Evolutionary conservation across 352 stramenopile species (phyloP), one percentile per base, ranked within the genome.

Genomic region (Thalassiosira pacifica): DNA sequence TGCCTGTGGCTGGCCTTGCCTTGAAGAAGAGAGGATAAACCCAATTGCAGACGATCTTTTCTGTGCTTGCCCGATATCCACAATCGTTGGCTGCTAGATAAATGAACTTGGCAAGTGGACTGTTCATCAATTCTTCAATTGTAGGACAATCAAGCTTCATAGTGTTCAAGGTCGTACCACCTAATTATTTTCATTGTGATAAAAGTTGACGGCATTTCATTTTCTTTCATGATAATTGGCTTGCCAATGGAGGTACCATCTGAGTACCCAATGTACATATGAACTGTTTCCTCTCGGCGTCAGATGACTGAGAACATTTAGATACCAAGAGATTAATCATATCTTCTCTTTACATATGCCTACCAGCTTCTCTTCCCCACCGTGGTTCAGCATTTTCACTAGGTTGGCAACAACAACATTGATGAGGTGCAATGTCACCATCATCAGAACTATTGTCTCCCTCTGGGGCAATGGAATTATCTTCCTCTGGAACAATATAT

Each of bases 21-120:
- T 29, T 65, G 19, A 65, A 65, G 22, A 65, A 65, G 22, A 65
- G 29, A 65, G 55, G 55, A 65, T 65, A 24, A 31, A 65, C 55
- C 22, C 29, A 65, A 9, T 10, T 1, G 2, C 24, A 26, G 9
- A 65, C 31, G 11, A 65, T 18, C 2, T 65, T 24, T 31, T n/a
- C 22, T 10, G 13, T 31, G 29, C 22, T 65, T 9, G 19, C 55
- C 26, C 29, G 22, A 65, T 65, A 65, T 9, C 55, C 55, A 24
- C 55, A 65, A 65, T 65, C 55, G 29, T 65, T 65, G 8, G 55
- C 55, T 11, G 55, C 55, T 31, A 65, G 55, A 24, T 26, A 19
- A 31, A 65, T 65, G 10, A 34, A 65, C n/a, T 65, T 65, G 1
- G 55, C 24, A 11, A 65, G 29, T 18, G 55, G 55, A 31, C 55